phyloP scores from a whole-genome alignment of 805 yeast species.

The Teunomyces atbi region DNA sequence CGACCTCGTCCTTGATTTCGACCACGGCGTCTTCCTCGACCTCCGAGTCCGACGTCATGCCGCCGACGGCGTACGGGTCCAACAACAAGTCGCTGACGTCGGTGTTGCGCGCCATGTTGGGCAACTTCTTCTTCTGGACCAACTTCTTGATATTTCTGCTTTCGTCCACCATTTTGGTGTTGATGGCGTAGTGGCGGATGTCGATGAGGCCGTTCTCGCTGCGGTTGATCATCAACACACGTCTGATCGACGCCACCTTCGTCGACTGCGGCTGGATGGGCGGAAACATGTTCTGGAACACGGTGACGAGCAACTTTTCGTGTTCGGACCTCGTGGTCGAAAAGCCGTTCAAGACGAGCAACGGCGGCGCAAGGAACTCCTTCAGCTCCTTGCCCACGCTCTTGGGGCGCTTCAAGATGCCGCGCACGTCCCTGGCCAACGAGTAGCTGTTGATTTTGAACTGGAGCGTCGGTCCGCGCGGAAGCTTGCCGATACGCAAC shows the following conservation, averaged over 20 bases:
- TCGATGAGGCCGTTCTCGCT: constrained; percentile 75
- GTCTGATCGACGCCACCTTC: constrained; percentile 67
- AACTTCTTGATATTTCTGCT: constrained; percentile 70
- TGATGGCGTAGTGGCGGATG: constrained; percentile 85
- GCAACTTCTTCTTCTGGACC: constrained; percentile 67
- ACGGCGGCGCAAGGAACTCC: constrained; percentile 77
- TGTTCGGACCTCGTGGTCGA: constrained; percentile 60
- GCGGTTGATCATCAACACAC: constrained; percentile 82
- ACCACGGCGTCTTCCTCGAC: constrained; percentile 88
- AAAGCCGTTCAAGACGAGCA: constrained; percentile 92
- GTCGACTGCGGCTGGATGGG: constrained; percentile 86
- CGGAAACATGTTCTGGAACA: constrained; percentile 95
- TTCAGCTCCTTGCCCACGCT: constrained; percentile 62
- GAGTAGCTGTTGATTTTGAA: constrained; percentile 78
- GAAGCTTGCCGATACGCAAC: constrained; percentile 80
- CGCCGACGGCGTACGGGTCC: constrained; percentile 80
- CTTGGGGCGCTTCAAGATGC: constrained; percentile 72
- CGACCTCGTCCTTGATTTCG: constrained; percentile 42
- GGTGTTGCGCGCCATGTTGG: constrained; percentile 61
- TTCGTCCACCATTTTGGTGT: constrained; percentile 79
- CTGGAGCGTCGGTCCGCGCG: constrained; percentile 91
- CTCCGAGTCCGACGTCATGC: constrained; percentile 87
- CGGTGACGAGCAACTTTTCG: constrained; percentile 81
- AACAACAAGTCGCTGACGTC: constrained; percentile 83
- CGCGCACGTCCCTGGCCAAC: constrained; percentile 74